Evolutionary conservation across 345 rosid genomes (phyloP).

Genomic region (Aquilaria sinensis): DNA sequence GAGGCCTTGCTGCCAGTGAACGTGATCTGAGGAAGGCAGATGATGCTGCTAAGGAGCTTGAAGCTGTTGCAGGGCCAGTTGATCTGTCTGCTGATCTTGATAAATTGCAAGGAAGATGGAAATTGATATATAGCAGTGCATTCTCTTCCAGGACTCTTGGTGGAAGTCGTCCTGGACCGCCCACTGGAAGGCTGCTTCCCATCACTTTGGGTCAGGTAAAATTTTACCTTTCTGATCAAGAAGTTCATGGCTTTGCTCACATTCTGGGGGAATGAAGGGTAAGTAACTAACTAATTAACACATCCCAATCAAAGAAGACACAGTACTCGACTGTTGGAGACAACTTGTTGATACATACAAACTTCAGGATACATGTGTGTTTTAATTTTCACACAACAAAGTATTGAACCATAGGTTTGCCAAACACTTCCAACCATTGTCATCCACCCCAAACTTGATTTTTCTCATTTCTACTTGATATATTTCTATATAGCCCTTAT

Average conservation of each 20-base stretch:
- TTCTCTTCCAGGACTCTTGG: constrained; percentile 87
- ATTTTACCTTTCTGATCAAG: neutral
- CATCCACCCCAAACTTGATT: too few species aligned
- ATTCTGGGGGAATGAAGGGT: too few species aligned
- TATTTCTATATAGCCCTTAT: neutral
- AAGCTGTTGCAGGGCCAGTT: constrained; percentile 58
- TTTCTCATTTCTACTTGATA: neutral
- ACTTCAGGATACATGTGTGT: too few species aligned
- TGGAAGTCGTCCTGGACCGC: constrained; percentile 91
- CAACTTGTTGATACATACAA: too few species aligned
- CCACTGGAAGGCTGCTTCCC: constrained; percentile 82
- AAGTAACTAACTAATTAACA: too few species aligned
- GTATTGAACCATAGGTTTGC: too few species aligned
- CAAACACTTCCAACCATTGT: too few species aligned
- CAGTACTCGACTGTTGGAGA: too few species aligned
- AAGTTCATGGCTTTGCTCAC: too few species aligned
- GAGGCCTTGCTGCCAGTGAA: constrained; percentile 71
- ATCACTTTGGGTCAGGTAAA: constrained; percentile 87
- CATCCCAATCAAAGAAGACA: too few species aligned
- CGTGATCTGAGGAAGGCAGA: constrained; percentile 68
- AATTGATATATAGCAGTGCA: constrained; percentile 81
- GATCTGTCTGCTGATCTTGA: constrained; percentile 52
- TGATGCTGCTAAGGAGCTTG: constrained; percentile 69
- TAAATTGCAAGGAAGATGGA: constrained; percentile 87
- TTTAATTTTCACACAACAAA: too few species aligned